Base-by-base conservation (phyloP, 2,329 filamentous ascomycete genomes). In the Chaetomium olivaceum region DNA sequence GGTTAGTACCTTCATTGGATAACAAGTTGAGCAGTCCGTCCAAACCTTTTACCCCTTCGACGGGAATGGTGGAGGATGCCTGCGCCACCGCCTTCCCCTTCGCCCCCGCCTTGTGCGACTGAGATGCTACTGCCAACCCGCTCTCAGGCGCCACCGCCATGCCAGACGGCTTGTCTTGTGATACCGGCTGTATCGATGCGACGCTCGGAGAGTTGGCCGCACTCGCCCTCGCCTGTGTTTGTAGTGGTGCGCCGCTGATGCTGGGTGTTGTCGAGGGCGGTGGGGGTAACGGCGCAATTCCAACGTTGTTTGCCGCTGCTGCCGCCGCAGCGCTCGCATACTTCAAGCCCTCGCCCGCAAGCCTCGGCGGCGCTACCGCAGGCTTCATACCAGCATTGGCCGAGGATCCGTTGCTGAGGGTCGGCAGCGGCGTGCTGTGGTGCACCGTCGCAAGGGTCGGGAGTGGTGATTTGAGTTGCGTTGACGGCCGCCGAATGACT, bases 291-390 rank as follows among this genome's bases (percentile, higher is more conserved):
- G 95, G 95, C 65, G 94, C 89, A 74, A 99, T 97, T 29, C 95
- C 95, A 33, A 98, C 90, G 75, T 90, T 94, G 80, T 92, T 93
- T 0, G 95, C 94, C 0, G 94, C 95, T 0, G 95, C 95, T 0
- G 95, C 95, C 0, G 95, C 95, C 0, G 95, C 95, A 46, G 95
- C 95, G 46, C 95, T 98, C 54, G 95, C 95, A 76, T 99, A 99
- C 79, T 98, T 98, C 71, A 99, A 83, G 1, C 91, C 92, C 77
- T 98, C 94, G 57, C 93, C 93, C 4, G 92, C 91, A 7, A 91
- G 89, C 76, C 94, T 87, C 66, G 91, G 88, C 1, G 95, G 95
- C 72, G 93, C 80, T 21, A 92, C 89, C 21, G 95, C 95, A 14
- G 95, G 94, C 81, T 98, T 99, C 94, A 98, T 98, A 61, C 84